These are phyloP conservation scores for Bisporella sp. DNA, from an alignment of 2,329 filamentous ascomycete genomes.

Conservation along the genomic window DNA sequence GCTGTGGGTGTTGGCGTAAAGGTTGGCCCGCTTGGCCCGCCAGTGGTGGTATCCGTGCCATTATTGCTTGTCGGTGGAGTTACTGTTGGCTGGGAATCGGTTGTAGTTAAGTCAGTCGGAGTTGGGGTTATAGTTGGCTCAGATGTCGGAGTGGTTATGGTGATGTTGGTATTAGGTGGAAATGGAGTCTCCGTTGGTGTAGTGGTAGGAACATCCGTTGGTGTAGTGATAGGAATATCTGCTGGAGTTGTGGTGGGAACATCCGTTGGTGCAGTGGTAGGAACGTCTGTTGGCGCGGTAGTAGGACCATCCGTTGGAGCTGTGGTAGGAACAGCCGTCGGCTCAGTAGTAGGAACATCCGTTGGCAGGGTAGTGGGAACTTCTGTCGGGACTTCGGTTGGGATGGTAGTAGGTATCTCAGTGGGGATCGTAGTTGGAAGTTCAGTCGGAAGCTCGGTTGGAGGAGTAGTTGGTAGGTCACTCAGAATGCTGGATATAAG, in stretches of 20 bases:
- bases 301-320: too few relatives aligned
- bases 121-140: background rate
- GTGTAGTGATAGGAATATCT: background rate
- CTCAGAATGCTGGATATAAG: slow-evolving; percentile 10
- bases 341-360: background rate
- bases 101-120: background rate
- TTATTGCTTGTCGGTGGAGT: background rate
- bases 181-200: background rate
- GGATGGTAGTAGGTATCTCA: background rate
- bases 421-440: background rate
- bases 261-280: background rate
- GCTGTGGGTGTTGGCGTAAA: background rate
- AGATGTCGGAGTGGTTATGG: background rate
- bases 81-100: background rate
- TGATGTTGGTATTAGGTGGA: background rate
- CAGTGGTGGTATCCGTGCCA: background rate
- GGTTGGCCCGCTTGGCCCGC: background rate
- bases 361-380: background rate
- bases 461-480: too few relatives aligned
- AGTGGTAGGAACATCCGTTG: background rate
- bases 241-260: background rate
- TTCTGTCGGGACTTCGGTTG: background rate
- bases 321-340: background rate
- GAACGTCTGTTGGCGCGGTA: too few relatives aligned
- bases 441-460: background rate